These are phyloP conservation scores for Quercus alba DNA, from an alignment of 306 rosid species.

Conservation along the genomic window DNA sequence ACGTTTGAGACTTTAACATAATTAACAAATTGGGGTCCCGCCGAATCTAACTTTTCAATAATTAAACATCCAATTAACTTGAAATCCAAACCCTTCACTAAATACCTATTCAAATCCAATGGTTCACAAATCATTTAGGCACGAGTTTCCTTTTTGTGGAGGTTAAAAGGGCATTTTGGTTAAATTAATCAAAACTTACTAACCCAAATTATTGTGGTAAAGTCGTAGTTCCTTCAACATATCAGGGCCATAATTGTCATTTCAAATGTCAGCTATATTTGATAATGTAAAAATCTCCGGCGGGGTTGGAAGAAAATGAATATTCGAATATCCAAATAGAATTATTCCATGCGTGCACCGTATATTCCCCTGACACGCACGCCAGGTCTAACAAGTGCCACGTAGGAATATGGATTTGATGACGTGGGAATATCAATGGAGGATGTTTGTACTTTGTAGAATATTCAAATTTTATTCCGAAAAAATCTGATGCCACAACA, in stretches of 20 bases:
- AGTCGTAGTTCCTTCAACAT: background rate
- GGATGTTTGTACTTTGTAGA: background rate
- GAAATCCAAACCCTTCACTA: background rate
- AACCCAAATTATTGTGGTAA: background rate
- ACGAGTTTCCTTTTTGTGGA: background rate
- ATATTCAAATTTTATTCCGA: too few species aligned
- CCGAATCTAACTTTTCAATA: background rate
- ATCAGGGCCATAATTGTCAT: constrained; percentile 11
- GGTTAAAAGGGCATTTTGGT: constrained; percentile 40
- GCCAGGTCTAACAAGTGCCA: background rate
- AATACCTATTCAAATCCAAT: background rate
- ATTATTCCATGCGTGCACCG: constrained; percentile 44
- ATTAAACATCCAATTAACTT: background rate
- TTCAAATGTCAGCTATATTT: background rate
- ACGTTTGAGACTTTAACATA: background rate
- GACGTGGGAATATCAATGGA: constrained; percentile 29
- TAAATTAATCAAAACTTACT: background rate
- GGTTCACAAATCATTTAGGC: background rate
- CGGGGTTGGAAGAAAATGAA: constrained; percentile 9
- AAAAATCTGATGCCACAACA: too few species aligned
- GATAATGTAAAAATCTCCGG: background rate
- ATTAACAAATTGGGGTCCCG: background rate
- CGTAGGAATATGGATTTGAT: background rate
- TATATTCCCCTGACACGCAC: constrained; percentile 19
- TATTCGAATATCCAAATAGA: constrained; percentile 63